Conservation (phyloP, 176 grass and related monocot species). For the Tillandsia fasciculata region DNA sequence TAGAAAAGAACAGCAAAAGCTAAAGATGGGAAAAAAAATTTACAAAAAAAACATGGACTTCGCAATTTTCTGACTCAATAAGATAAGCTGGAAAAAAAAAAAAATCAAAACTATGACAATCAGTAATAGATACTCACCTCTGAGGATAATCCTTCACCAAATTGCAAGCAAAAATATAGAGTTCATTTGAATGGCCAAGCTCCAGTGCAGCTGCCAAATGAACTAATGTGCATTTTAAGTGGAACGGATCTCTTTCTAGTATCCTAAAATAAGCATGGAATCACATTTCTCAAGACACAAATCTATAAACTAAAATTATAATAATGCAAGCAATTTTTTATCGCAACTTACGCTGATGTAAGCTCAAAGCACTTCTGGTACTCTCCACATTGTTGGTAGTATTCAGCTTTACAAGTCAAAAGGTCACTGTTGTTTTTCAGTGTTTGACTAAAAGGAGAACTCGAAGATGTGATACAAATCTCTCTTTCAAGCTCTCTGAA, state of each 20-base stretch:
- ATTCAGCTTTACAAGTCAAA: constrained; percentile 87
- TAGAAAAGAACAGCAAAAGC: no score
- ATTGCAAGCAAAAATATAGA: constrained; percentile 88
- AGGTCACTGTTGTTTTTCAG: constrained; percentile 80
- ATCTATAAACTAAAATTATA: constrained; percentile 9
- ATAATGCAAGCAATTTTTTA: constrained; percentile 7
- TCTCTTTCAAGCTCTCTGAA: constrained; percentile 86
- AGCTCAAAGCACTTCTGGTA: constrained; percentile 94
- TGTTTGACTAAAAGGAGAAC: constrained; percentile 42
- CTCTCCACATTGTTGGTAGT: constrained; percentile 80
- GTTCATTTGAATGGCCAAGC: constrained; percentile 88
- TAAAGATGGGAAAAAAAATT: no score
- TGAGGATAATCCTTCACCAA: constrained; percentile 96
- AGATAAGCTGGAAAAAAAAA: background rate
- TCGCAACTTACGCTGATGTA: constrained; percentile 67
- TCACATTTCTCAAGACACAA: constrained; percentile 8
- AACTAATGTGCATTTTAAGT: constrained; percentile 84
- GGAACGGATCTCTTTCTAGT: constrained; percentile 94
- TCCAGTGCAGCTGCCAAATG: constrained; percentile 90
- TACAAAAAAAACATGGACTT: background rate
- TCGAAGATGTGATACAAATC: constrained; percentile 49
- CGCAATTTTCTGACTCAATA: background rate
- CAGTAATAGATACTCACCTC: constrained; percentile 54
- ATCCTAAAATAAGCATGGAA: constrained; percentile 46
- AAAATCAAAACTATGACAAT: background rate